phyloP scores from a whole-genome alignment of 371 early-diverging fungal species.

The Blastocladiella emersonii region DNA sequence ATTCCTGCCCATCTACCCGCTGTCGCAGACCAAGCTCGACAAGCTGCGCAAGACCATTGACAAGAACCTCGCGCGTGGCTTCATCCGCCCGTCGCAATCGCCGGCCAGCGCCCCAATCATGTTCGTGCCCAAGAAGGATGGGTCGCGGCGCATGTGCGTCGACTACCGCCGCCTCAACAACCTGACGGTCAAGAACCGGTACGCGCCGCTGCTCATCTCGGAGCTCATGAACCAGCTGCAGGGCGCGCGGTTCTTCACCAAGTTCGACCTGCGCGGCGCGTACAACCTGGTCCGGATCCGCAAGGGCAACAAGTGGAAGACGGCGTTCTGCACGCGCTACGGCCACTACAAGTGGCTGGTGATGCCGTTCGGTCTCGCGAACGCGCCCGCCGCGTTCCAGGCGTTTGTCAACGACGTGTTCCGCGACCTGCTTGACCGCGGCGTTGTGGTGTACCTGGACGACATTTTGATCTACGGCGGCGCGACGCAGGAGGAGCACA shows the following conservation, averaged over 20 bases:
- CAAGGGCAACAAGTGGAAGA: constrained; percentile 19
- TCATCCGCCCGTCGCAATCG: too few species aligned
- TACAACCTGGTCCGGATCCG: constrained; percentile 24
- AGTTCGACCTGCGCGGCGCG: constrained; percentile 27
- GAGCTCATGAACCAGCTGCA: constrained; percentile 24
- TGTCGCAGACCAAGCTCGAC: too few species aligned
- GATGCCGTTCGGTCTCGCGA: constrained; percentile 34
- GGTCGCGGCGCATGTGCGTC: constrained; percentile 25
- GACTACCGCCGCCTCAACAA: constrained; percentile 38
- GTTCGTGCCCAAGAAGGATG: constrained; percentile 40
- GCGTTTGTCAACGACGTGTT: constrained; percentile 22
- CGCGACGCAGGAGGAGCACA: constrained; percentile 29
- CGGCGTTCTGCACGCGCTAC: constrained; percentile 31
- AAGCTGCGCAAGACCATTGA: too few species aligned
- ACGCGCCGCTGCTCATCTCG: constrained; percentile 28
- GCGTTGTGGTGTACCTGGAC: constrained; percentile 33
- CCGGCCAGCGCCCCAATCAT: too few species aligned
- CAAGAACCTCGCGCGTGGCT: too few species aligned
- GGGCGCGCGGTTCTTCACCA: constrained; percentile 25
- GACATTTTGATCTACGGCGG: constrained; percentile 39
- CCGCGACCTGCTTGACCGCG: constrained; percentile 18
- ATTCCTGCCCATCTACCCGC: too few species aligned
- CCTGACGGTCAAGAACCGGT: constrained; percentile 22
- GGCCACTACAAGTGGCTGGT: constrained; percentile 30
- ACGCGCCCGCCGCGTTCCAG: constrained; percentile 32